These are phyloP conservation scores for Penicillium bovifimosum DNA, from an alignment of 495 filamentous ascomycete species.

Conservation along the genomic window DNA sequence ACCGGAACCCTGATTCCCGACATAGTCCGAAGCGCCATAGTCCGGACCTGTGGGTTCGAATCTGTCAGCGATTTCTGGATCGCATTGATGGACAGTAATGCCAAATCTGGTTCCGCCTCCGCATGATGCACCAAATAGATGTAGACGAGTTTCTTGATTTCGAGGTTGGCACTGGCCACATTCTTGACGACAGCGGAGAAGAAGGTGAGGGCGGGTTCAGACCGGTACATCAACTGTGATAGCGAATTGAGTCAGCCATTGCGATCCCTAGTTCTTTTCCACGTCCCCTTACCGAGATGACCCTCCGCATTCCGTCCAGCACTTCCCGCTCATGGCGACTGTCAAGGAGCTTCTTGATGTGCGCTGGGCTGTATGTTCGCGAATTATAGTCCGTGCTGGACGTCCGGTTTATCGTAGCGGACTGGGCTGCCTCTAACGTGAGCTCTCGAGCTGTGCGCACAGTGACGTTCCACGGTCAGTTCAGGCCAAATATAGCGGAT, in stretches of 20 bases:
- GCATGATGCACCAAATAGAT: slow-evolving; percentile 95
- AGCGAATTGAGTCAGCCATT: slow-evolving; percentile 19
- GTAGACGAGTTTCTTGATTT: slow-evolving; percentile 96
- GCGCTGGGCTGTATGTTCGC: slow-evolving; percentile 45
- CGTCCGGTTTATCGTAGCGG: slow-evolving; percentile 50
- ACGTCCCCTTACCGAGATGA: slow-evolving; percentile 67
- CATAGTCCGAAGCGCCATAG: slow-evolving; percentile 90
- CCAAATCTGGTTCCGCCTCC: slow-evolving; percentile 89
- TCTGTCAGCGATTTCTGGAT: slow-evolving; percentile 97
- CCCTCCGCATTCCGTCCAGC: slow-evolving; percentile 81
- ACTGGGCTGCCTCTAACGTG: slow-evolving; percentile 91
- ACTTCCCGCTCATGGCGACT: slow-evolving; percentile 91
- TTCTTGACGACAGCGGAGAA: slow-evolving; percentile 97
- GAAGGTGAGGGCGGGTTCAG: slow-evolving; percentile 74
- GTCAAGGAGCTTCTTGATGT: slow-evolving; percentile 91
- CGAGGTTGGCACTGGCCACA: slow-evolving; percentile 81
- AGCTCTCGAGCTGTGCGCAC: slow-evolving; percentile 74
- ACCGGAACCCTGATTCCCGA: slow-evolving; percentile 92
- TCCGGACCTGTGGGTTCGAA: slow-evolving; percentile 79
- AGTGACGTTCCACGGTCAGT: slow-evolving; percentile 21
- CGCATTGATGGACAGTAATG: slow-evolving; percentile 93
- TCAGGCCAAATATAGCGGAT: slow-evolving; percentile 3
- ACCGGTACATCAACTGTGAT: slow-evolving; percentile 82
- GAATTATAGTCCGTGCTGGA: slow-evolving; percentile 39
- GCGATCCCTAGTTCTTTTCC: background rate